Evolutionary conservation across 208 protist genomes (phyloP), one percentile per base, ranked within the genome.

Genomic region (Crithidia expoeki): DNA sequence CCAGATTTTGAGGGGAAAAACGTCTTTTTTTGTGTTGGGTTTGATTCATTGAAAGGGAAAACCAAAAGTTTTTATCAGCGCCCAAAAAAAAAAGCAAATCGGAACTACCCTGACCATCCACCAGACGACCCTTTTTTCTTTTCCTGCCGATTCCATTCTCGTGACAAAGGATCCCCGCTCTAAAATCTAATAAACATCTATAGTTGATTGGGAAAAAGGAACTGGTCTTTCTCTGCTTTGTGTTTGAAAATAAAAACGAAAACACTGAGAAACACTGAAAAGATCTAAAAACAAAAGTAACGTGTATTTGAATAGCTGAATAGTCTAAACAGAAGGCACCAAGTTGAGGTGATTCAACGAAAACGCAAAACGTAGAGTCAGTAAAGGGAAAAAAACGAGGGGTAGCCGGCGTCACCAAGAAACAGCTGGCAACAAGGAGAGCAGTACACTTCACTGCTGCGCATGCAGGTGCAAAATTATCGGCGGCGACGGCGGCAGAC

Each of bases 401-500:
- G 30, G 14, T n/a, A 49, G 16, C 9, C 44, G 4, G 4, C 10
- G 14, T 23, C 16, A 19, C 16, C 9, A 4, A 49, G 16, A 19
- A 12, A 49, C 21, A 17, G 6, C 16, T 49, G 19, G 44, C 44
- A 7, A 49, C 49, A 53, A n/a, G 19, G 23, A 57, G 11, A 69
- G 44, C 49, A 67, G 34, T 55, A 57, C 51, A 46, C 10, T 40
- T 69, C 51, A 66, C 38, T 65, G 28, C n/a, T 40, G 46, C 3
- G 67, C 47, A 44, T 76, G 76, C 76, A 85, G 53, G 47, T 76
- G 80, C 32, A 93, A 75, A 9, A 83, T 71, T 38, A 93, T 81
- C 40, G 88, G 84, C 36, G 88, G 83, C 30, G 76, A 82, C 12
- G 85, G 83, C n/a, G 88, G 84, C 51, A 90, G 52, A 61, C 84